Conservation (phyloP, 768 basidiomycete genomes). For the Floccularia luteovirens region DNA sequence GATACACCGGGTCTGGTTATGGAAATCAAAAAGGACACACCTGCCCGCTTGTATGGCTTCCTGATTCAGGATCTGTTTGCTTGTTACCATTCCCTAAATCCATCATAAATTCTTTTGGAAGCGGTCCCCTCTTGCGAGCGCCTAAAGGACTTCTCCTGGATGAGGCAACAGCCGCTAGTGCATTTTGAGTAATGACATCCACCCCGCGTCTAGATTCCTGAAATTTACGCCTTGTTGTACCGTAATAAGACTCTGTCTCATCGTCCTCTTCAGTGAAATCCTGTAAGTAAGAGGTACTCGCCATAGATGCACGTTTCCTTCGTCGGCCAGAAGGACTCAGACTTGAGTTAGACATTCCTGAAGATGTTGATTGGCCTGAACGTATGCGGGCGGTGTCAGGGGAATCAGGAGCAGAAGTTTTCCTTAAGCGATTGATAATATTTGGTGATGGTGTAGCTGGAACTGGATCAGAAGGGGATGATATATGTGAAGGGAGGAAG, state of each 20-base stretch:
- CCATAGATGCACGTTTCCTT: conserved; percentile 19
- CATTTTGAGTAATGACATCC: conserved; percentile 41
- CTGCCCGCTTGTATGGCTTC: conserved; percentile 10
- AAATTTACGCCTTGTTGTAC: conserved; percentile 14
- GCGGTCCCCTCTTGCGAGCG: conserved; percentile 25
- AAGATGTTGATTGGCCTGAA: conserved; percentile 13
- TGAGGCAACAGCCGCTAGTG: conserved; percentile 54
- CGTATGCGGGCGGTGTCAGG: conserved; percentile 22
- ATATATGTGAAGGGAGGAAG: conserved; percentile 5
- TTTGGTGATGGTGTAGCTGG: conserved; percentile 1
- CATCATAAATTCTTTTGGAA: conserved; percentile 35
- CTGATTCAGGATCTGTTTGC: conserved; percentile 8
- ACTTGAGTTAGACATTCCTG: no score
- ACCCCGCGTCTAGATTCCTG: conserved; percentile 12
- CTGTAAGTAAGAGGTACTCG: conserved; percentile 14
- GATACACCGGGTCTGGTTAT: no score
- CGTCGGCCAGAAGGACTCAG: conserved; percentile 19
- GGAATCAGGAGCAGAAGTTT: conserved; percentile 22
- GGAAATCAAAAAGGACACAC: conserved; percentile 8
- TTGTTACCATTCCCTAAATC: conserved; percentile 13
- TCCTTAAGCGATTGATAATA: conserved; percentile 10
- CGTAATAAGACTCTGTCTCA: conserved; percentile 9
- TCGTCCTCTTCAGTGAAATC: conserved; percentile 20
- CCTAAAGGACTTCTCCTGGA: conserved; percentile 25
- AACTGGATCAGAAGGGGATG: conserved; percentile 1